A percentile compares a stretch with the other conserved stretches of the same genome.
These are phyloP conservation scores for Quaeritorhiza haematococci DNA, from an alignment of 371 early-diverging fungal genomes.

Conservation along the genomic window DNA sequence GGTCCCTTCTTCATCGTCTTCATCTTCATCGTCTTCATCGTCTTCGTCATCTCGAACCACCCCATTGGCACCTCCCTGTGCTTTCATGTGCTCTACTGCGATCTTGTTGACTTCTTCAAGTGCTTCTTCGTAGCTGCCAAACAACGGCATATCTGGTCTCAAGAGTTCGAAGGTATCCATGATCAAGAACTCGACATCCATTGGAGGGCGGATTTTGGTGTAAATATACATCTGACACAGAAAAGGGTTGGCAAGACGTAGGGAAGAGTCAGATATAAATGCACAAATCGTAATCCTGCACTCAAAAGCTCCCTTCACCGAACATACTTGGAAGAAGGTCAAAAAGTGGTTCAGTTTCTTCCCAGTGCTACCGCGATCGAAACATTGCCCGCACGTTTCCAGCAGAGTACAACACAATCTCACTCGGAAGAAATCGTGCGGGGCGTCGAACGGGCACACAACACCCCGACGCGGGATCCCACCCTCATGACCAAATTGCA, in stretches of 20 bases:
- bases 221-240: slow-evolving; percentile 74
- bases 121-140: slow-evolving; percentile 74
- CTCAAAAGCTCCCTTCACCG: not conserved
- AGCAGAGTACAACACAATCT: slow-evolving; percentile 82
- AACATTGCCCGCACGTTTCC: slow-evolving; percentile 81
- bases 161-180: slow-evolving; percentile 72
- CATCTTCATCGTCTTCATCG: slow-evolving; percentile 27
- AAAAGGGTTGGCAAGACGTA: not conserved
- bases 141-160: slow-evolving; percentile 58
- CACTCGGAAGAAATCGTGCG: slow-evolving; percentile 89
- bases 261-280: not conserved
- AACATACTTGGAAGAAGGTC: slow-evolving; percentile 63
- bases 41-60: slow-evolving; percentile 10
- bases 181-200: slow-evolving; percentile 86
- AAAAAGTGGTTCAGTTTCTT: slow-evolving; percentile 69
- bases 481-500: slow-evolving; percentile 81
- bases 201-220: slow-evolving; percentile 70
- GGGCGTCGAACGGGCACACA: slow-evolving; percentile 68
- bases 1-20: slow-evolving; percentile 17
- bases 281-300: not conserved
- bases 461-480: slow-evolving; percentile 68
- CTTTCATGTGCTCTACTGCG: slow-evolving; percentile 47
- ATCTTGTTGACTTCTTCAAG: slow-evolving; percentile 53
- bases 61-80: slow-evolving; percentile 11
- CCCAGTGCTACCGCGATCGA: slow-evolving; percentile 65